Base-by-base conservation (phyloP, 257 asterid genomes). In the Nicotiana benthamiana region DNA sequence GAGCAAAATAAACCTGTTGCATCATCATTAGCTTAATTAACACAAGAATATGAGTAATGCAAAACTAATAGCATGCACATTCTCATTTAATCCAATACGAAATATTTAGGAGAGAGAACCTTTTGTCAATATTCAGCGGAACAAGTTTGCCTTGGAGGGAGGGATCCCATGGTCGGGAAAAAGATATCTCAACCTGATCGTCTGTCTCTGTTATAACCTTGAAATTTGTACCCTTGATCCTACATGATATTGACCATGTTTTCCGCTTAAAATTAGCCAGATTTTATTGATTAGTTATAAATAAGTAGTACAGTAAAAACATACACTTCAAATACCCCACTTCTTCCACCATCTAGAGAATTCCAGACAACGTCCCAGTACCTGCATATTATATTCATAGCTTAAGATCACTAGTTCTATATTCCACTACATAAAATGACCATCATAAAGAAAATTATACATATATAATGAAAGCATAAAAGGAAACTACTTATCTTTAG, bases 291-390 rank as follows among this genome's bases (percentile, higher is more conserved):
- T 62, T 26, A 56, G 16, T 43, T 54, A 3, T 9, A 53, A 59
- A 59, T 27, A 65, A 62, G 26, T 57, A 24, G 54, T 22, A 18
- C 24, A 80, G 53, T 34, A 30, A 16, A 63, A 77, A 65, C 86
- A 20, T 84, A 93, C 96, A 65, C 85, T 88, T 93, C 92, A 85
- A 81, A 93, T 68, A 87, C 79, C 79, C 98, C 98, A 30, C 94
- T 85, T 84, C 85, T 91, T 20, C 86, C 86, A 54, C 90, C 97
- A 80, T 88, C 90, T 11, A 79, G 84, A 65, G 91, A 80, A 88
- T 91, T 90, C 98, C 98, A 93, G 54, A 90, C 96, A n/a, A 93
- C 87, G 68, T 93, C 96, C 98, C 97, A 93, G 78, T 93, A 93
- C 87, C 98, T 92, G 89, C 66, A 87, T 40, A 36, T 75, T 27